Percentiles rank a stretch among this genome's conserved stretches.
These are phyloP conservation scores for Rubroshorea leprosula DNA, from an alignment of 345 rosid species.

Conservation along the genomic window DNA sequence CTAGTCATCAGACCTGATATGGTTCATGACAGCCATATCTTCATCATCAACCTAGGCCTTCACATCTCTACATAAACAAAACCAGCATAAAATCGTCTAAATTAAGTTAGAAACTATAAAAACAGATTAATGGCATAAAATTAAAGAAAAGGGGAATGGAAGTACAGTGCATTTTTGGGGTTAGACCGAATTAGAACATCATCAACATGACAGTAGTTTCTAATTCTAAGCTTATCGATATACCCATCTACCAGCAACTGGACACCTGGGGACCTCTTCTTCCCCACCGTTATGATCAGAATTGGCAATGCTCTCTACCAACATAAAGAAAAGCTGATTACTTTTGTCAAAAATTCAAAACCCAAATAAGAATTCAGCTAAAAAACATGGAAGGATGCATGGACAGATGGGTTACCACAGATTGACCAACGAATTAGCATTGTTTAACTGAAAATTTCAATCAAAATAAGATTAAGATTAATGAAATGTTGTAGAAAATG, in stretches of 20 bases:
- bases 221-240: conserved; percentile 54
- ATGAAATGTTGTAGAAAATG: not conserved
- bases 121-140: not conserved
- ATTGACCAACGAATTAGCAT: conserved; percentile 58
- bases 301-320: conserved; percentile 75
- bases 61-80: conserved; percentile 39
- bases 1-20: conserved; percentile 79
- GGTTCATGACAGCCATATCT: conserved; percentile 51
- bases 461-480: not conserved
- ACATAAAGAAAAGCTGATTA: conserved; percentile 8
- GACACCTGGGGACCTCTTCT: conserved; percentile 67
- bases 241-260: conserved; percentile 69
- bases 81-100: not conserved
- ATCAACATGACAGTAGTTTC: conserved; percentile 53
- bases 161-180: conserved; percentile 68
- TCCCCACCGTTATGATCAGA: conserved; percentile 69
- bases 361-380: too few relatives aligned
- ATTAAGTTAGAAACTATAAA: not conserved
- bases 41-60: conserved; percentile 79
- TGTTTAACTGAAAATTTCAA: conserved; percentile 32
- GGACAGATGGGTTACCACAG: conserved; percentile 49
- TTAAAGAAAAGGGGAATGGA: not conserved
- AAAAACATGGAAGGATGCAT: not conserved
- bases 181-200: conserved; percentile 66
- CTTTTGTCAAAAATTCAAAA: not conserved